These are phyloP conservation scores for Termitomyces sp. DNA, from an alignment of 768 basidiomycete species.

Conservation along the genomic window DNA sequence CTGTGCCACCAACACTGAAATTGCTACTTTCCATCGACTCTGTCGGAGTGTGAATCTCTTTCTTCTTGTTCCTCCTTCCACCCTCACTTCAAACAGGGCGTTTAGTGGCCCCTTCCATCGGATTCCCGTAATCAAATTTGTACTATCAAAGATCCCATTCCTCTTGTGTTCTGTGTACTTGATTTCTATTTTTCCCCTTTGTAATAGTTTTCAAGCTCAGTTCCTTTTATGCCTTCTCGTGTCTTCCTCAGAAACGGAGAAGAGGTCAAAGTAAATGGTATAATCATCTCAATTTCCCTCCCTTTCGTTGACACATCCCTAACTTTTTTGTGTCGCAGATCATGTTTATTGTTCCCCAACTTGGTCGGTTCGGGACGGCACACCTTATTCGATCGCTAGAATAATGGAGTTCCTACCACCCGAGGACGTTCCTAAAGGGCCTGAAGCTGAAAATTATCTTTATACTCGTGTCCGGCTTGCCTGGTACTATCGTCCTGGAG, in stretches of 20 bases:
- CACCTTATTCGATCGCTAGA: conserved; percentile 92
- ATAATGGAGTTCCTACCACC: conserved; percentile 96
- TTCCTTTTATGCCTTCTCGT: conserved; percentile 36
- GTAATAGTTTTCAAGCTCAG: conserved; percentile 27
- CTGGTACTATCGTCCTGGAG: conserved; percentile 95
- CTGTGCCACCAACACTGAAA: conserved; percentile 10
- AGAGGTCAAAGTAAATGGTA: conserved; percentile 85
- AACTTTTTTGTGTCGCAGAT: conserved; percentile 51
- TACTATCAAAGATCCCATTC: conserved; percentile 17
- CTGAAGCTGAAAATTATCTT: conserved; percentile 60
- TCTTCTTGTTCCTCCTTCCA: conserved; percentile 33
- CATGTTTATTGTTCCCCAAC: conserved; percentile 96
- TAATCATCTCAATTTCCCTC: conserved; percentile 22
- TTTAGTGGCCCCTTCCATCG: conserved; percentile 14
- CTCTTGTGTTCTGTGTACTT: conserved; percentile 15
- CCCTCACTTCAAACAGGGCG: conserved; percentile 27
- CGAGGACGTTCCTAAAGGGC: conserved; percentile 62
- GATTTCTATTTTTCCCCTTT: conserved; percentile 27
- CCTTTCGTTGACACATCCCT: conserved; percentile 11
- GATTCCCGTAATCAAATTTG: conserved; percentile 17
- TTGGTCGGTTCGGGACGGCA: conserved; percentile 89
- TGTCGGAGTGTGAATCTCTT: conserved; percentile 41
- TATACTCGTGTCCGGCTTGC: conserved; percentile 86
- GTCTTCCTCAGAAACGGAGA: conserved; percentile 78
- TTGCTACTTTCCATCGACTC: conserved; percentile 9